A percentile compares a stretch with the other conserved stretches of the same genome.
Conservation (phyloP, 768 basidiomycete genomes). For the Tulasnella sp. region DNA sequence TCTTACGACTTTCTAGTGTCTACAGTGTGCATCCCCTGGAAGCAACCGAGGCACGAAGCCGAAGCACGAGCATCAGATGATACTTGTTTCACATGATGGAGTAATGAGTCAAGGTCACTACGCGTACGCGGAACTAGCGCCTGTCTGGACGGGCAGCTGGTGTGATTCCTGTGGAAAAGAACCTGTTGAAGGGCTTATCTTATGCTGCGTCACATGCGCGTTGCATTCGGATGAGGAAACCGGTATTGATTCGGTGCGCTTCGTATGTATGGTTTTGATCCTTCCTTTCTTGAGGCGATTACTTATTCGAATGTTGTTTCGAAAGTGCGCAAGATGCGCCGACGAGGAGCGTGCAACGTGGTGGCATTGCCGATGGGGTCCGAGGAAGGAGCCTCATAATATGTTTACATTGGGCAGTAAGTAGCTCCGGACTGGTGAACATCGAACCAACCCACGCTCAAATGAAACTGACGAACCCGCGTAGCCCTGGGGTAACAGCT, state of each 20-base stretch:
- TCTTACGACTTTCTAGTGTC: not conserved
- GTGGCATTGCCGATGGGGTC: not conserved
- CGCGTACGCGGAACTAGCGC: not conserved
- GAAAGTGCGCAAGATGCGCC: not conserved
- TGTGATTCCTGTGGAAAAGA: not conserved
- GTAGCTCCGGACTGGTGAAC: not conserved
- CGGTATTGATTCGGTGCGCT: too few species aligned
- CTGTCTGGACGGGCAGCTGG: not conserved
- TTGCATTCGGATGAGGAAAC: too few species aligned
- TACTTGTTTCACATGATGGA: not conserved
- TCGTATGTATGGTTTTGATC: too few species aligned
- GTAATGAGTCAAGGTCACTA: not conserved
- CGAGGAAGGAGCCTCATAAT: not conserved
- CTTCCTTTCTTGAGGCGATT: not conserved
- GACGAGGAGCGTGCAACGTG: not conserved
- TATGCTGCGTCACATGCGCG: not conserved
- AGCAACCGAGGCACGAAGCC: not conserved
- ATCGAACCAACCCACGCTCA: not conserved
- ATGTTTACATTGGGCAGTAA: not conserved
- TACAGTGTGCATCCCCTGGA: not conserved
- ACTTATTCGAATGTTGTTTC: not conserved
- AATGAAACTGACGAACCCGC: too few species aligned
- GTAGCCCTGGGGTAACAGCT: too few species aligned
- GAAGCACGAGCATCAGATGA: not conserved
- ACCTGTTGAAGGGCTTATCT: not conserved